Conservation (phyloP, 768 basidiomycete species). For the Cystofilobasidium capitatum region DNA sequence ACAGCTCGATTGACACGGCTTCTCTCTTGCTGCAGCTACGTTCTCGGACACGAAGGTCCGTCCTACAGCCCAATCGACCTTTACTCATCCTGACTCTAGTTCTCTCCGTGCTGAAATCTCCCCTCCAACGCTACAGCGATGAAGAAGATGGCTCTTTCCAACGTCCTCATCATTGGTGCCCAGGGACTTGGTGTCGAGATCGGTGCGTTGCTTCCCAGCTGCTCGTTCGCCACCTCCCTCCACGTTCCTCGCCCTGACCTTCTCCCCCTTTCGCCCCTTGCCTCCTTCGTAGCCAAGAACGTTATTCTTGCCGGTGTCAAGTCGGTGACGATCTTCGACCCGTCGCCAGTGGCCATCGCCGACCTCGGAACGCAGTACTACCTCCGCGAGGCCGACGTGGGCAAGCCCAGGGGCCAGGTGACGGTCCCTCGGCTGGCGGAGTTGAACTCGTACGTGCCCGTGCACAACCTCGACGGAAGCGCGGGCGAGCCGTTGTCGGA, state of each 20-base stretch:
- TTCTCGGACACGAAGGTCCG: slow-evolving; percentile 89
- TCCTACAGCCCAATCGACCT: background rate
- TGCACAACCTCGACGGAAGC: slow-evolving; percentile 69
- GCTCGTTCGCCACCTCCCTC: background rate
- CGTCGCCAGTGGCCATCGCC: slow-evolving; percentile 71
- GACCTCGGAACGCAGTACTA: slow-evolving; percentile 97
- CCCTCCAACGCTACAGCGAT: slow-evolving; percentile 53
- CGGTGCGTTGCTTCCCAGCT: slow-evolving; percentile 46
- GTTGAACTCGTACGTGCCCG: slow-evolving; percentile 90
- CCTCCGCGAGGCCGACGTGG: slow-evolving; percentile 74
- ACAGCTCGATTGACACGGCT: too few species aligned
- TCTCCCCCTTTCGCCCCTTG: background rate
- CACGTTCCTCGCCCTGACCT: background rate
- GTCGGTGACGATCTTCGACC: slow-evolving; percentile 90
- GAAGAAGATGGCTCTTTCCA: slow-evolving; percentile 96
- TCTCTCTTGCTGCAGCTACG: slow-evolving; percentile 52
- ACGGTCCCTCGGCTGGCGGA: slow-evolving; percentile 83
- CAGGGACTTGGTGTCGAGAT: slow-evolving; percentile 93
- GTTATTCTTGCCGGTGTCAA: slow-evolving; percentile 91
- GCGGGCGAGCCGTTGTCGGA: slow-evolving; percentile 67
- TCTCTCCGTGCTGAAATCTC: background rate
- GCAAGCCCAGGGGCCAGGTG: slow-evolving; percentile 74
- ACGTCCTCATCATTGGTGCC: slow-evolving; percentile 84
- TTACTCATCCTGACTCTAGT: background rate
- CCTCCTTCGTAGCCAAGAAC: slow-evolving; percentile 64